Evolutionary conservation across 768 basidiomycete species (phyloP).

Genomic region (Chlorophyllum brunneum): DNA sequence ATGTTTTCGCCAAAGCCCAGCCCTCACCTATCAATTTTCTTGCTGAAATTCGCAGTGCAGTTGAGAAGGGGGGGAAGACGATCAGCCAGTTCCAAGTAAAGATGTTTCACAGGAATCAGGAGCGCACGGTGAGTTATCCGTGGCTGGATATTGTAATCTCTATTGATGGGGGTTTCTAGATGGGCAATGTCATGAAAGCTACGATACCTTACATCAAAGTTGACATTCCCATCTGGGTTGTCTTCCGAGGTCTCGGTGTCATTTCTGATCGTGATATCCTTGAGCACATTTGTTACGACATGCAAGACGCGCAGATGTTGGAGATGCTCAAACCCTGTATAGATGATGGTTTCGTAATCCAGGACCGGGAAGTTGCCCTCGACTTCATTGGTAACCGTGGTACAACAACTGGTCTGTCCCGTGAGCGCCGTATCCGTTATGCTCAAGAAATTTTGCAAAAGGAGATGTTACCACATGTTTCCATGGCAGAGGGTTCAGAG

Average conservation of each 20-base stretch:
- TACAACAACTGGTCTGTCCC: constrained; percentile 86
- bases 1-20: constrained; percentile 97
- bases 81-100: constrained; percentile 98
- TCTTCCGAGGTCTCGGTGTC: constrained; percentile 96
- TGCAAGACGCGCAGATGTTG: constrained; percentile 92
- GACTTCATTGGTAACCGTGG: constrained; percentile 99
- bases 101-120: constrained; percentile 88
- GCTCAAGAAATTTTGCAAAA: constrained; percentile 98
- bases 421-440: constrained; percentile 91
- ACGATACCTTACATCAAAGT: constrained; percentile 98
- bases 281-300: constrained; percentile 97
- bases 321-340: constrained; percentile 99
- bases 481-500: constrained; percentile 92
- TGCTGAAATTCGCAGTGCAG: constrained; percentile 95
- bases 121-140: constrained; percentile 67
- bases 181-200: constrained; percentile 92
- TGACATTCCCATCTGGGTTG: constrained; percentile 98
- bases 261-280: constrained; percentile 97
- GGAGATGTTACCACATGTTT: constrained; percentile 97
- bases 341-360: constrained; percentile 97
- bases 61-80: constrained; percentile 97
- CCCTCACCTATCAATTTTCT: constrained; percentile 95
- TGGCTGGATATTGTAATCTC: neutral
- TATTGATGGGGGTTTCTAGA: constrained; percentile 34
- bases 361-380: constrained; percentile 93